Base-by-base conservation (phyloP, 148 eudicot species). In the Chenopodium formosanum region DNA sequence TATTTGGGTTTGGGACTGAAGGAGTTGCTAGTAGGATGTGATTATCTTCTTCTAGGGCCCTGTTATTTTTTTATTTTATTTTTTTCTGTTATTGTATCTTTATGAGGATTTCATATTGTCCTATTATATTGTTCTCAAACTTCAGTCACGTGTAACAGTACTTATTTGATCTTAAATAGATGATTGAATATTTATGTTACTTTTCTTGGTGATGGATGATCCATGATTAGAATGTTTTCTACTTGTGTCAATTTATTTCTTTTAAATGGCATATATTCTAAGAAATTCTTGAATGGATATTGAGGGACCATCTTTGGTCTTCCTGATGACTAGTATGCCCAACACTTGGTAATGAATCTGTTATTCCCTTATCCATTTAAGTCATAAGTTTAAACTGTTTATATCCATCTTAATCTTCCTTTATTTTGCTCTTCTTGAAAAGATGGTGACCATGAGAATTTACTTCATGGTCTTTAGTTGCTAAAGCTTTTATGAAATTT, bases 401-500 rank as follows among this genome's bases (percentile, higher is more conserved):
- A 31, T 31, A 69, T 13, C n/a, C 14, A 10, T 69, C 2, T 70
- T 37, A 19, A 34, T 37, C 4, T 70, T 70, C 48, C 10, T 34
- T 0, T 9, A 7, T 11, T 17, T 70, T n/a, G 13, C 9, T 47
- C 9, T 23, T 73, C 16, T 56, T 56, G 19, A 53, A 12, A 1
- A 1, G 4, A 40, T 72, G 75, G 7, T 66, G 44, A 32, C 31
- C 67, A 31, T n/a, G 75, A 47, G 67, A n/a, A 75, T 25, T 29
- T 47, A 0, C 34, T 58, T 56, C 60, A 17, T 27, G 60, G 13
- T 70, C 60, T 64, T 71, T 47, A 31, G 31, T 63, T 80, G 67
- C 78, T 84, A 34, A 76, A 80, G 47, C 9, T 62, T 13, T 56
- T 66, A n/a, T 64, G 47, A 70, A 25, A 16, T 32, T 81, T 70